Conservation (phyloP, 257 asterid genomes). For the Solanum pennellii region DNA sequence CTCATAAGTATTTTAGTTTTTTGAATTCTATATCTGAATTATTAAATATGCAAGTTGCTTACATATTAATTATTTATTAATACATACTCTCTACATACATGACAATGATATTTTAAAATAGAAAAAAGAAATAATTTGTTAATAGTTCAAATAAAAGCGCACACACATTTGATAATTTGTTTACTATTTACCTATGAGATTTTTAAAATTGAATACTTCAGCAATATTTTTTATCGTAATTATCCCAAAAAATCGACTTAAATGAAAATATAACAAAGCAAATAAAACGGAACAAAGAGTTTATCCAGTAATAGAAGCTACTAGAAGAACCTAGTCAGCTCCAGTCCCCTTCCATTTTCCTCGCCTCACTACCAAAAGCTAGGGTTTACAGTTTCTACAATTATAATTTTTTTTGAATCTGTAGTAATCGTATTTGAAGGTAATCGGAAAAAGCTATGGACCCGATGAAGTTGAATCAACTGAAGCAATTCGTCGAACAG, state of each 20-base stretch:
- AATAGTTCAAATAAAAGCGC: too few species aligned
- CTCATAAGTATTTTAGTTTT: too few species aligned
- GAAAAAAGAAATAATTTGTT: too few species aligned
- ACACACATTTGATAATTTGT: too few species aligned
- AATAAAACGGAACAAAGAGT: background rate
- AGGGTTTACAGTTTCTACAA: background rate
- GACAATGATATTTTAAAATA: too few species aligned
- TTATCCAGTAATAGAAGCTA: constrained; percentile 9
- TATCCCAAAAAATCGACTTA: background rate
- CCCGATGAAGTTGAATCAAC: constrained; percentile 36
- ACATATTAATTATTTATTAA: too few species aligned
- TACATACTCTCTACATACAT: background rate
- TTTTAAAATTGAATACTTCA: too few species aligned
- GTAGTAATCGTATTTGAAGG: background rate
- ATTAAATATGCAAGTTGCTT: too few species aligned
- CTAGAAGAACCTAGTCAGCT: constrained; percentile 11
- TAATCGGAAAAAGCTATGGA: constrained; percentile 32
- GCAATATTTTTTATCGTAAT: background rate
- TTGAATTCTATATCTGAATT: too few species aligned
- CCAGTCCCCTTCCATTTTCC: background rate
- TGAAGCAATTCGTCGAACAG: constrained; percentile 48
- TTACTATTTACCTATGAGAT: background rate
- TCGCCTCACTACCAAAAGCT: background rate
- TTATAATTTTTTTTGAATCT: background rate
- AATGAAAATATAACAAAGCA: background rate